These are phyloP conservation scores for Globisporangium middletonii DNA, from an alignment of 352 stramenopile genomes.

Conservation along the genomic window DNA sequence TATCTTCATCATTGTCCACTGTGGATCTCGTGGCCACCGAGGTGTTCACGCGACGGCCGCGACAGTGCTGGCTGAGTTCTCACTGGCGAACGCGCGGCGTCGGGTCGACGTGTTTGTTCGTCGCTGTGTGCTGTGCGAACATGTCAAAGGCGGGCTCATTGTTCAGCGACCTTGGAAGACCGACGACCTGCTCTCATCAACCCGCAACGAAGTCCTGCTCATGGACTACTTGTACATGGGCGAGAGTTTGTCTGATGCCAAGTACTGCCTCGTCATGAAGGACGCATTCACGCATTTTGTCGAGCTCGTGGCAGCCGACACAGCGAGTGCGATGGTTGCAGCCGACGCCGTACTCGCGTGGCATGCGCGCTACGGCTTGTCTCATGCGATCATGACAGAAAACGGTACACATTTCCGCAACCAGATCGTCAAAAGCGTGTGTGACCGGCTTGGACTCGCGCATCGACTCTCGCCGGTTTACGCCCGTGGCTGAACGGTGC, in stretches of 20 bases:
- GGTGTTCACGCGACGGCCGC: background rate
- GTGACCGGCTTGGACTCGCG: background rate
- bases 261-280: background rate
- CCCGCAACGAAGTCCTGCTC: background rate
- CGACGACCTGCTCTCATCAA: background rate
- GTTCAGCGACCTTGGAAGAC: background rate
- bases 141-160: background rate
- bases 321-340: background rate
- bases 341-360: background rate
- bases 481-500: background rate
- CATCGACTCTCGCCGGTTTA: background rate
- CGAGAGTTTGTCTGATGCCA: background rate
- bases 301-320: background rate
- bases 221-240: background rate
- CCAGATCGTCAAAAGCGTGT: too few relatives aligned
- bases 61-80: background rate
- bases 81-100: background rate
- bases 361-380: background rate
- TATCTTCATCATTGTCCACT: background rate
- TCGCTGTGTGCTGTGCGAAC: background rate
- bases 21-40: background rate
- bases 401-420: background rate
- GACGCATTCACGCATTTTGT: background rate
- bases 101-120: background rate
- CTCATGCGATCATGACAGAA: background rate